Base-by-base conservation (phyloP, 1,284 basidiomycete species). In the Boletus albobrunnescens region DNA sequence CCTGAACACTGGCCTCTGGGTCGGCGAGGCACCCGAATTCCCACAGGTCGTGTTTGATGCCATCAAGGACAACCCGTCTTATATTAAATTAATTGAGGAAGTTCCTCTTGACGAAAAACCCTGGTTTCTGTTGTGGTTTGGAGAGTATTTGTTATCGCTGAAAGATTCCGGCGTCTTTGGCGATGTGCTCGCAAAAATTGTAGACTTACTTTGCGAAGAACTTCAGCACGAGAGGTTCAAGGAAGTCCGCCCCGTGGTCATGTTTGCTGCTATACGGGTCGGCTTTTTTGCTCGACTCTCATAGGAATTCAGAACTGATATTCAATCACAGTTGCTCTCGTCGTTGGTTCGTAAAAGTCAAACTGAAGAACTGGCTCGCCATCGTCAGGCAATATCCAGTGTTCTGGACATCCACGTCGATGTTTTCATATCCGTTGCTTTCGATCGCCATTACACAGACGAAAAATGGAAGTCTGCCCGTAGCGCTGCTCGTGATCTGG, bases 1-100 rank as follows among this genome's bases (percentile, higher is more conserved):
- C 37, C 62, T 85, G 46, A 72, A 72, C 3, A 60, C 67, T 4
- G 61, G 72, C 13, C 63, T 88, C 13, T 94, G 91, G 91, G 60
- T 68, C 17, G 80, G 75, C 31, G 84, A 90, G 60, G 71, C 71
- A 2, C 67, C 74, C 16, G 82, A 86, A 55, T 87, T 80, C 60
- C 84, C 91, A 1, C 78, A 83, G 53, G 75, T 86, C 32, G 75
- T 91, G 2, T 85, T 93, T 57, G 87, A 87, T 55, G 78, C 84
- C n/a, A 78, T 94, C 58, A 89, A 86, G 64, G 83, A 88, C 57
- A 94, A 92, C 59, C 61, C 75, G 1, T 74, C 77, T 2, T 89
- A 83, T 58, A 63, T 73, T 31, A 63, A 73, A 16, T 61, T 81
- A 20, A 58, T 91, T 6, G 70, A 73, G 39, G 70, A 68, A 4